These are phyloP conservation scores for Irpex sp. DNA, from an alignment of 1,284 basidiomycete species.

Conservation along the genomic window DNA sequence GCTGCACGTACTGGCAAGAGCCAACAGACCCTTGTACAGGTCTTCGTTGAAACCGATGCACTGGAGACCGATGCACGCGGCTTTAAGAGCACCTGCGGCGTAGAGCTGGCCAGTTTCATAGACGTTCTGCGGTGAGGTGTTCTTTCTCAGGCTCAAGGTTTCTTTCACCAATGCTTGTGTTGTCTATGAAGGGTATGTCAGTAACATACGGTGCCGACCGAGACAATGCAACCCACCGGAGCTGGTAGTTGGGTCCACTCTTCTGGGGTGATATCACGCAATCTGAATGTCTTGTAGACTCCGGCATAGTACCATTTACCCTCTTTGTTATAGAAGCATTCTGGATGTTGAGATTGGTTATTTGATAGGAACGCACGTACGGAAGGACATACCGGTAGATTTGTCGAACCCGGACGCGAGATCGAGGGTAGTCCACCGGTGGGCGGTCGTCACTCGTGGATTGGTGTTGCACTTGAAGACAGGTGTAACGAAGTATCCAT, in stretches of 20 bases:
- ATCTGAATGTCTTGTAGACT: conserved; percentile 60
- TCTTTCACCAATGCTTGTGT: conserved; percentile 63
- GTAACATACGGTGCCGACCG: too few species aligned
- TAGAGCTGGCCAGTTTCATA: conserved; percentile 73
- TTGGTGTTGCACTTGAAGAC: conserved; percentile 74
- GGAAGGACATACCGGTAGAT: conserved; percentile 50
- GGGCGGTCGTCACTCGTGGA: conserved; percentile 66
- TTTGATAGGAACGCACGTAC: neutral
- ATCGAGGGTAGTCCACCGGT: conserved; percentile 64
- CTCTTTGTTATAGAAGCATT: conserved; percentile 75
- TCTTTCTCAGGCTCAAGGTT: conserved; percentile 64
- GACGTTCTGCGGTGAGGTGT: conserved; percentile 69
- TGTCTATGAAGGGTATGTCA: conserved; percentile 37
- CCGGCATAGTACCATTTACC: conserved; percentile 80
- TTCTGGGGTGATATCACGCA: conserved; percentile 58
- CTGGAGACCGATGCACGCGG: conserved; percentile 68
- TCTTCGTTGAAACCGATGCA: conserved; percentile 66
- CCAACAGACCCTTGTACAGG: conserved; percentile 59
- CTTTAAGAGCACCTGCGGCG: conserved; percentile 61
- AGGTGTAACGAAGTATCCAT: conserved; percentile 70
- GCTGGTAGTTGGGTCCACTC: conserved; percentile 65
- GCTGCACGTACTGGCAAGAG: conserved; percentile 54
- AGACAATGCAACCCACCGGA: conserved; percentile 43
- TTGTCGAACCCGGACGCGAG: conserved; percentile 51
- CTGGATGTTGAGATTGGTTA: conserved; percentile 30